Evolutionary conservation across 1,284 basidiomycete genomes (phyloP).

Genomic region (Tetrapyrgos nigripes): DNA sequence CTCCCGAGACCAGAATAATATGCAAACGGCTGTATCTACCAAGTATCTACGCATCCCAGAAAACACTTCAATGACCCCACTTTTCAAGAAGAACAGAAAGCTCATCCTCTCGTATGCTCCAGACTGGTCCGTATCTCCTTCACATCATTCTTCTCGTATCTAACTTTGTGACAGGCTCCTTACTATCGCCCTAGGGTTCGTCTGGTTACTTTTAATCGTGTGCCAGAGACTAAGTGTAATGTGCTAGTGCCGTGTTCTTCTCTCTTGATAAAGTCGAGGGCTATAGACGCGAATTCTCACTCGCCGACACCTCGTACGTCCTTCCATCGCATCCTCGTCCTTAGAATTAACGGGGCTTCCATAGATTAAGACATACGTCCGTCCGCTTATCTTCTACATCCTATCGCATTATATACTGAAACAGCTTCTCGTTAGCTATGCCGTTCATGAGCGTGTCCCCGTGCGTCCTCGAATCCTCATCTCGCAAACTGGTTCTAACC

Average conservation of each 20-base stretch:
- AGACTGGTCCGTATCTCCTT: constrained; percentile 63
- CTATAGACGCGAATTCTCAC: constrained; percentile 85
- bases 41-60: too few species aligned
- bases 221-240: constrained; percentile 8
- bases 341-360: constrained; percentile 10
- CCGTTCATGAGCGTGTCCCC: constrained; percentile 86
- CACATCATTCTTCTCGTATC: constrained; percentile 6
- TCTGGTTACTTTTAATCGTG: constrained; percentile 20
- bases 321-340: neutral
- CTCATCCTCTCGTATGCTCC: constrained; percentile 69
- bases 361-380: constrained; percentile 62
- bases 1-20: too few species aligned
- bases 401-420: constrained; percentile 16
- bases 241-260: constrained; percentile 66
- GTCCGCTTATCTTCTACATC: constrained; percentile 29
- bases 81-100: constrained; percentile 41
- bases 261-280: constrained; percentile 78
- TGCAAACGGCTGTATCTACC: too few species aligned
- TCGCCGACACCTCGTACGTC: constrained; percentile 77
- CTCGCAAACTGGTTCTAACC: neutral
- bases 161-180: constrained; percentile 55
- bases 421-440: constrained; percentile 62
- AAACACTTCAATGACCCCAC: constrained; percentile 18
- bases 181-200: constrained; percentile 75
- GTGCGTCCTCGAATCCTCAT: constrained; percentile 40